A percentile compares a stretch with the other conserved stretches of the same genome.
Conservation (phyloP, 768 basidiomycete species). For the Boletus barrowsii region DNA sequence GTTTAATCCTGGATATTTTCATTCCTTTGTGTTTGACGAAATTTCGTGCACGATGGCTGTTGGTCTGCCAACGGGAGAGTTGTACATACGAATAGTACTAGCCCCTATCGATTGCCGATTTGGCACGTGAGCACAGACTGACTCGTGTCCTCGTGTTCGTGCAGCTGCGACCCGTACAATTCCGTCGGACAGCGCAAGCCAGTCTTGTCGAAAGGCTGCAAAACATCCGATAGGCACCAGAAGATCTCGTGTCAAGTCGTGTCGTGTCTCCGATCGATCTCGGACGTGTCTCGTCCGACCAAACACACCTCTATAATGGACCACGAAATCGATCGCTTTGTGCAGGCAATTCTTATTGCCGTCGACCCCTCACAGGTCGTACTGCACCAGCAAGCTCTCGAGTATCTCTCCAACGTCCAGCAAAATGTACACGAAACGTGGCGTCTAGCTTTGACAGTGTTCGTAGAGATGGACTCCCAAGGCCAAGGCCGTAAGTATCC, state of each 20-base stretch:
- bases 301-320: slow-evolving; percentile 49
- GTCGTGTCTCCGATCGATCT: slow-evolving; percentile 13
- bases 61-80: slow-evolving; percentile 49
- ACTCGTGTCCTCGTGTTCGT: slow-evolving; percentile 8
- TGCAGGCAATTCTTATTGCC: slow-evolving; percentile 86
- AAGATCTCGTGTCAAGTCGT: neutral
- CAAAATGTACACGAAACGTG: slow-evolving; percentile 74
- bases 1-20: slow-evolving; percentile 45
- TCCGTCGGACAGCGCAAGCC: neutral
- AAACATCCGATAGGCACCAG: slow-evolving; percentile 1
- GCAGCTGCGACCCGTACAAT: neutral
- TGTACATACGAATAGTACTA: slow-evolving; percentile 38
- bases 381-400: slow-evolving; percentile 83
- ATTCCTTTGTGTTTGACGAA: slow-evolving; percentile 55
- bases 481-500: slow-evolving; percentile 63
- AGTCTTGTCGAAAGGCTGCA: neutral
- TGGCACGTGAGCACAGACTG: slow-evolving; percentile 26
- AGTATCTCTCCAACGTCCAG: slow-evolving; percentile 75
- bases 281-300: slow-evolving; percentile 18
- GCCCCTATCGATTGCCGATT: slow-evolving; percentile 17
- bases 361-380: slow-evolving; percentile 69
- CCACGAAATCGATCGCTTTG: slow-evolving; percentile 69
- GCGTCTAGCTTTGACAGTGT: slow-evolving; percentile 76
- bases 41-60: slow-evolving; percentile 49
- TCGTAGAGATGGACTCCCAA: slow-evolving; percentile 57